Evolutionary conservation across 345 rosid species (phyloP).

Genomic region (Euphorbia pulcherrima): DNA sequence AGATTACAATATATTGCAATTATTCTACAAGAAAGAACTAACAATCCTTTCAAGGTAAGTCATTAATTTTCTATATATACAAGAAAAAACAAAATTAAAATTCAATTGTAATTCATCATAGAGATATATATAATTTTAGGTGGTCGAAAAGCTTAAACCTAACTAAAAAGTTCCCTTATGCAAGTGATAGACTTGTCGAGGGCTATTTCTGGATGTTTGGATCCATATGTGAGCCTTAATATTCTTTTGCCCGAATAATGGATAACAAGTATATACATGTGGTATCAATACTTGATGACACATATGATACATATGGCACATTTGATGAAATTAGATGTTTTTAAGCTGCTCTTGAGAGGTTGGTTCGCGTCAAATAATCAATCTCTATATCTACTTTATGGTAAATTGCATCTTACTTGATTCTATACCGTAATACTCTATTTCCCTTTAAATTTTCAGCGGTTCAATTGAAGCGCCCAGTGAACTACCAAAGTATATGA

Average conservation of each 20-base stretch:
- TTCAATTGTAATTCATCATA: background rate
- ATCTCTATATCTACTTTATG: no score
- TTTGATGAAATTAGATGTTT: conserved; percentile 3
- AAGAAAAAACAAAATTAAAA: no score
- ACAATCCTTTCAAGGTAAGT: background rate
- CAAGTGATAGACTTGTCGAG: conserved; percentile 1
- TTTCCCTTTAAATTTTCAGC: background rate
- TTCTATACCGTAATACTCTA: background rate
- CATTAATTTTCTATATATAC: no score
- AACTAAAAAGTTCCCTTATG: background rate
- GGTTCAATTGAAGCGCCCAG: background rate
- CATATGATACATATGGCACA: conserved; percentile 11
- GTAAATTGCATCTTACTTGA: background rate
- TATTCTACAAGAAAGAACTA: background rate
- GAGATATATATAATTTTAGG: background rate
- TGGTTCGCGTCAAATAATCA: no score
- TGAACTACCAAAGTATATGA: conserved; percentile 7
- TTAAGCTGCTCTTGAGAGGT: background rate
- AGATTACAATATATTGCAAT: conserved; percentile 1
- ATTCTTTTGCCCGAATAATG: background rate
- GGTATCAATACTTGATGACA: conserved; percentile 2
- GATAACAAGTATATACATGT: background rate
- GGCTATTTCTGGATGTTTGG: background rate
- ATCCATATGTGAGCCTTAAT: background rate
- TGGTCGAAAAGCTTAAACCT: background rate